These are phyloP conservation scores for Kappamyces sp. DNA, from an alignment of 192 early-diverging fungal genomes.

Conservation along the genomic window DNA sequence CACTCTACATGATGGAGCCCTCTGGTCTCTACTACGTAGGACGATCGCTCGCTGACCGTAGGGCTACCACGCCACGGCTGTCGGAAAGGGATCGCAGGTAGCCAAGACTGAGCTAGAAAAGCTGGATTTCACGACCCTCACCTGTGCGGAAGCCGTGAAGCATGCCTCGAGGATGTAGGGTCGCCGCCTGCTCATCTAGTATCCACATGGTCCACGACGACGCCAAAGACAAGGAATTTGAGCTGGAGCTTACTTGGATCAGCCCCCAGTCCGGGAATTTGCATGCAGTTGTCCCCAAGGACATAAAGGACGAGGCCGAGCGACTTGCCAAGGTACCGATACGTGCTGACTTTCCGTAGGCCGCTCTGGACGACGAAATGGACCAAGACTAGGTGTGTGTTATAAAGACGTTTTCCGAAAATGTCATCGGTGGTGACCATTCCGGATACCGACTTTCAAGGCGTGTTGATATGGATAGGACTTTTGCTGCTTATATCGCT, in stretches of 20 bases:
- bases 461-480: conserved; percentile 28
- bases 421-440: background rate
- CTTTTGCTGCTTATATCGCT: conserved; percentile 18
- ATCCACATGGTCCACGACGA: conserved; percentile 95
- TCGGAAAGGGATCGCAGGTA: conserved; percentile 93
- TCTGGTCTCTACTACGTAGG: conserved; percentile 89
- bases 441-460: conserved; percentile 27
- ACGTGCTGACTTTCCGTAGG: conserved; percentile 16
- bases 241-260: conserved; percentile 96
- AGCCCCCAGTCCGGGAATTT: conserved; percentile 69
- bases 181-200: conserved; percentile 30
- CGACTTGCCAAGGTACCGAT: conserved; percentile 62
- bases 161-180: conserved; percentile 88
- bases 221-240: conserved; percentile 98
- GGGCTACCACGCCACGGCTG: conserved; percentile 93
- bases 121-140: conserved; percentile 76
- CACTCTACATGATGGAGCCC: conserved; percentile 92
- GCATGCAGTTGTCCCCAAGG: conserved; percentile 84
- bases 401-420: background rate
- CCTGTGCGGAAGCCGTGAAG: conserved; percentile 80
- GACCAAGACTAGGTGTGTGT: conserved; percentile 37
- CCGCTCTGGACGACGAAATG: conserved; percentile 43
- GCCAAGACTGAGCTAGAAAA: conserved; percentile 99
- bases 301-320: conserved; percentile 80
- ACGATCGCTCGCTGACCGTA: conserved; percentile 18